Evolutionary conservation across 2,329 filamentous ascomycete genomes (phyloP).

Genomic region (Mariannaea elegans): DNA sequence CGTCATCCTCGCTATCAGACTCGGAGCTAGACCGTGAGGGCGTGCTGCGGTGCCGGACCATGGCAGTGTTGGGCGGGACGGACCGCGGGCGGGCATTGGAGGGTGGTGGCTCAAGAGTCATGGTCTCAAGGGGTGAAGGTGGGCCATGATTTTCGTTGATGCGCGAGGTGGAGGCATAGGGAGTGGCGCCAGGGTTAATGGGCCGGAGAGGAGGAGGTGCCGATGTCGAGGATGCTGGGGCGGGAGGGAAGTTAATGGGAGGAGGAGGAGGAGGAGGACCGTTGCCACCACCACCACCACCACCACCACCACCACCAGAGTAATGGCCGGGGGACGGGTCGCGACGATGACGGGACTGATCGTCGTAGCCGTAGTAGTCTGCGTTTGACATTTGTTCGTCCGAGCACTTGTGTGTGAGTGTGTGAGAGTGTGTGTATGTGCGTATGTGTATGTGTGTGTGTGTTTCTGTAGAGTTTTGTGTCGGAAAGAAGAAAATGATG

Average conservation of each 20-base stretch:
- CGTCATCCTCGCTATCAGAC: slow-evolving; percentile 33
- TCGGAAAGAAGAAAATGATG: neutral
- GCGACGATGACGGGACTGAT: slow-evolving; percentile 36
- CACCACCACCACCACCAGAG: slow-evolving; percentile 42
- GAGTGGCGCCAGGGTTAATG: slow-evolving; percentile 21
- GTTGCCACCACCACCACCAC: slow-evolving; percentile 40
- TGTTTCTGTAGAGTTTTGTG: neutral
- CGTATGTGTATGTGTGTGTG: neutral
- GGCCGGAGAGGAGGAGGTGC: slow-evolving; percentile 26
- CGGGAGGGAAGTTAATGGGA: slow-evolving; percentile 18
- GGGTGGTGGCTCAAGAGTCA: slow-evolving; percentile 42
- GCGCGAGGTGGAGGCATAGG: slow-evolving; percentile 35
- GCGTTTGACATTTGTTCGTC: slow-evolving; percentile 33
- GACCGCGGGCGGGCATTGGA: slow-evolving; percentile 44
- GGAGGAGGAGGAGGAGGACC: slow-evolving; percentile 22
- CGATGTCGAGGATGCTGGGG: slow-evolving; percentile 24
- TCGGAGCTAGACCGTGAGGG: slow-evolving; percentile 29
- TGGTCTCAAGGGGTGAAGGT: slow-evolving; percentile 38
- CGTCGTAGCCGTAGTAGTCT: slow-evolving; percentile 43
- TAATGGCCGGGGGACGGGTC: slow-evolving; percentile 46
- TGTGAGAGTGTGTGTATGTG: too few relatives aligned
- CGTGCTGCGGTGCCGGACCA: slow-evolving; percentile 33
- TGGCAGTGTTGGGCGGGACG: slow-evolving; percentile 42
- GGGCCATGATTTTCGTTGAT: slow-evolving; percentile 37
- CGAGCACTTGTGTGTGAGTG: too few relatives aligned